Evolutionary conservation across 31 red algal species (phyloP).

Genomic region (Porphyra umbilicalis): DNA sequence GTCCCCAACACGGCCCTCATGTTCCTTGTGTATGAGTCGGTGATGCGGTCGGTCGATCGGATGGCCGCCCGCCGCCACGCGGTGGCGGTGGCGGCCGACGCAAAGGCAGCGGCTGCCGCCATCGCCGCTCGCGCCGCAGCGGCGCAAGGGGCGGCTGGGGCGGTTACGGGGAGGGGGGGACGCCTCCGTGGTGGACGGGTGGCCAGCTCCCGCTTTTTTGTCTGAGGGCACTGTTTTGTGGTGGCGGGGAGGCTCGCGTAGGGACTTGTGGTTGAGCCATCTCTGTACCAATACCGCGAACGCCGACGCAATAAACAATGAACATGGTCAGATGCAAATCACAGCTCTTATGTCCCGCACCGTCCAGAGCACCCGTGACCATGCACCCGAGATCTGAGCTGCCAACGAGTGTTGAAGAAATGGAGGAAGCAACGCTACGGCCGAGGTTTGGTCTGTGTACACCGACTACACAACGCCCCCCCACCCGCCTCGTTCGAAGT

Average conservation of each 20-base stretch:
- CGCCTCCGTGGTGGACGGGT: background rate
- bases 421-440: no score
- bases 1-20: slow-evolving; percentile 68
- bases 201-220: background rate
- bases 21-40: slow-evolving; percentile 59
- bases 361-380: no score
- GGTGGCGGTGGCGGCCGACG: background rate
- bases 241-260: no score
- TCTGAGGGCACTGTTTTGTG: background rate
- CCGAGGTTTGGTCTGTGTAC: no score
- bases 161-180: background rate
- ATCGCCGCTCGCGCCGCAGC: background rate
- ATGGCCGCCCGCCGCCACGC: background rate
- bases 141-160: background rate
- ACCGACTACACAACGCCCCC: no score
- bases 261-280: background rate
- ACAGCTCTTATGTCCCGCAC: no score
- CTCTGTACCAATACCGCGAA: background rate
- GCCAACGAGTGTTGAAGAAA: no score
- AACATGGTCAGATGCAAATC: no score
- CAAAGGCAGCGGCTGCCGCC: background rate
- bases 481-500: no score
- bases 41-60: background rate
- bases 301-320: no score
- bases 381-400: no score